These are phyloP conservation scores for Fraxinus sp. DNA, from an alignment of 305 asterid species.

Conservation along the genomic window DNA sequence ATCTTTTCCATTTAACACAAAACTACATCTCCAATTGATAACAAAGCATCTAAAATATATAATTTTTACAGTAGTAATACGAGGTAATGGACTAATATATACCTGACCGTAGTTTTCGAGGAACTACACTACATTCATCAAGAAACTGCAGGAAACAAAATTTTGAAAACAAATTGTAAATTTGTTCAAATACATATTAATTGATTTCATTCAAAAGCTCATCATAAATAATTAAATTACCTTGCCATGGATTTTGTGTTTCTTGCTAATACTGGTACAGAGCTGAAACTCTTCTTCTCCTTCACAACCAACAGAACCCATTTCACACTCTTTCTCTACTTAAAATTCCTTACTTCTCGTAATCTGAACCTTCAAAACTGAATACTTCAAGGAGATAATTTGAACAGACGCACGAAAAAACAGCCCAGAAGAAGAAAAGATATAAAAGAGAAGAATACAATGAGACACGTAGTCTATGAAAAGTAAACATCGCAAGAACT, in stretches of 20 bases:
- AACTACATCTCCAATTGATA: slow-evolving; percentile 22
- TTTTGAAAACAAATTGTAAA: neutral
- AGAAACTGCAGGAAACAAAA: slow-evolving; percentile 48
- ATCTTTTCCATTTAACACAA: slow-evolving; percentile 11
- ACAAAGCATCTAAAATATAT: neutral
- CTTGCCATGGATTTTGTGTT: slow-evolving; percentile 43
- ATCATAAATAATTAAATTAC: slow-evolving; percentile 29
- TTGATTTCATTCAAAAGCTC: neutral
- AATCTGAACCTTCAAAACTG: slow-evolving; percentile 27
- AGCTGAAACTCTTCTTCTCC: slow-evolving; percentile 50
- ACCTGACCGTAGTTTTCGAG: slow-evolving; percentile 77
- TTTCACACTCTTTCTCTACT: slow-evolving; percentile 19
- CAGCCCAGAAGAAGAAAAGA: slow-evolving; percentile 21
- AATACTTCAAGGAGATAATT: slow-evolving; percentile 21
- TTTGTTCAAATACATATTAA: neutral
- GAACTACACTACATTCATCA: slow-evolving; percentile 57
- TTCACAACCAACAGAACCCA: slow-evolving; percentile 52
- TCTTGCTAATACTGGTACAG: slow-evolving; percentile 30
- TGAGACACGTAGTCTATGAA: slow-evolving; percentile 39
- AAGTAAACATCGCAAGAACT: slow-evolving; percentile 33
- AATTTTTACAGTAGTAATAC: neutral
- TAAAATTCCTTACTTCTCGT: slow-evolving; percentile 9
- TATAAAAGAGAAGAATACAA: slow-evolving; percentile 30
- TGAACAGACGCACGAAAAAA: slow-evolving; percentile 15
- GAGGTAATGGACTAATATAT: slow-evolving; percentile 18